A percentile compares a stretch with the other conserved stretches of the same genome.
Conservation (phyloP, 257 asterid species). For the Pogostemon cablin region DNA sequence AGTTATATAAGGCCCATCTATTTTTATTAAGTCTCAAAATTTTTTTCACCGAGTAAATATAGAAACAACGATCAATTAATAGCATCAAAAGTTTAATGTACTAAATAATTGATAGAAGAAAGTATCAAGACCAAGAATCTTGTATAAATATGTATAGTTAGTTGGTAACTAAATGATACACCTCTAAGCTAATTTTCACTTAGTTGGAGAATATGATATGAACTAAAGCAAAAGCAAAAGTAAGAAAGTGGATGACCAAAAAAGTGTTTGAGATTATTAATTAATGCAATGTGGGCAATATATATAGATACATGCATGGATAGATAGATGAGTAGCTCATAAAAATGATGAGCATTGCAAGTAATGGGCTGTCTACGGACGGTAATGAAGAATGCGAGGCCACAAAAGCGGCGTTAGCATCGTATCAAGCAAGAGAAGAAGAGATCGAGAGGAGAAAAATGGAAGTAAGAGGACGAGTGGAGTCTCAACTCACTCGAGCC, state of each 20-base stretch:
- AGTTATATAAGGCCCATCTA: too few species aligned
- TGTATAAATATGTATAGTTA: too few species aligned
- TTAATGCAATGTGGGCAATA: neutral
- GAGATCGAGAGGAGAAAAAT: slow-evolving; percentile 77
- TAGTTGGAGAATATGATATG: neutral
- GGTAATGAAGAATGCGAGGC: slow-evolving; percentile 62
- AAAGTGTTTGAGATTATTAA: too few species aligned
- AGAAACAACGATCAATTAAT: too few species aligned
- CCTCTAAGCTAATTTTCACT: neutral
- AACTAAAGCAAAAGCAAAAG: slow-evolving; percentile 48
- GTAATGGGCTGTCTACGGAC: slow-evolving; percentile 51
- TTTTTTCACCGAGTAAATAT: too few species aligned
- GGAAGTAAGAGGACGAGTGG: slow-evolving; percentile 70
- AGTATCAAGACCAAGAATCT: too few species aligned
- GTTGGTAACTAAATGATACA: too few species aligned
- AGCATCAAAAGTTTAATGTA: too few species aligned
- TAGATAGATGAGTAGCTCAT: neutral
- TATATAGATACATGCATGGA: neutral
- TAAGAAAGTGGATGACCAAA: slow-evolving; percentile 37
- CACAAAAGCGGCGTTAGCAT: slow-evolving; percentile 55
- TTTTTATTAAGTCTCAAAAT: too few species aligned
- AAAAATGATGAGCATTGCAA: slow-evolving; percentile 51
- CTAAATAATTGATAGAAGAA: too few species aligned
- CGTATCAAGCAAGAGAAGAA: slow-evolving; percentile 72
- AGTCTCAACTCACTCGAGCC: slow-evolving; percentile 77